Conservation (phyloP, 176 grass and related monocot genomes). For the Elymus sibiricus region DNA sequence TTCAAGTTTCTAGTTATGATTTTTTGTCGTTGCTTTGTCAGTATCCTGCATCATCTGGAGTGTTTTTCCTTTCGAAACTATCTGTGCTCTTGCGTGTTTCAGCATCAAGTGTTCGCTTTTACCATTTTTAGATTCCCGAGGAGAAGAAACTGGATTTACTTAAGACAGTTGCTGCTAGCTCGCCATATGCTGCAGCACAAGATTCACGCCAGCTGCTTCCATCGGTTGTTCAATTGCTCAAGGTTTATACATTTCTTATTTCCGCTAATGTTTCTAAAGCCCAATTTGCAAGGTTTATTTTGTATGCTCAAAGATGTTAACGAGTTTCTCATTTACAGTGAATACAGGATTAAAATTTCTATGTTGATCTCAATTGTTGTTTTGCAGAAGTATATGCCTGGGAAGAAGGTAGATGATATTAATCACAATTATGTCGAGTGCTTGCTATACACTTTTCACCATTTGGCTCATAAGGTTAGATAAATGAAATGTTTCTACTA, state of each 20-base stretch:
- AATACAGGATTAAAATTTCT: neutral
- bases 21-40: neutral
- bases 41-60: neutral
- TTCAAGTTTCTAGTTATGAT: neutral
- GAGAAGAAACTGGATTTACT: slow-evolving; percentile 93
- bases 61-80: neutral
- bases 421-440: slow-evolving; percentile 86
- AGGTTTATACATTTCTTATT: slow-evolving; percentile 49
- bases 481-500: slow-evolving; percentile 18
- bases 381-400: slow-evolving; percentile 91
- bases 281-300: neutral
- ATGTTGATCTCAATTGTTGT: slow-evolving; percentile 18
- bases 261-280: neutral
- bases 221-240: slow-evolving; percentile 71
- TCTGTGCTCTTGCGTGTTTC: neutral
- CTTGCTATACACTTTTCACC: slow-evolving; percentile 92
- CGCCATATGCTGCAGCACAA: slow-evolving; percentile 76
- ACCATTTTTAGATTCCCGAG: slow-evolving; percentile 68
- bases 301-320: neutral
- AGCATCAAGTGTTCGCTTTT: neutral
- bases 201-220: slow-evolving; percentile 99
- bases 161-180: slow-evolving; percentile 88
- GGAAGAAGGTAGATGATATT: slow-evolving; percentile 83
- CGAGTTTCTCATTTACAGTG: neutral
- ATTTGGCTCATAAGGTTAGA: slow-evolving; percentile 91